A percentile compares a stretch with the other conserved stretches of the same genome.
phyloP scores from a whole-genome alignment of 2,329 filamentous ascomycete species.

The Monilinia vaccinii-corymbosi region DNA sequence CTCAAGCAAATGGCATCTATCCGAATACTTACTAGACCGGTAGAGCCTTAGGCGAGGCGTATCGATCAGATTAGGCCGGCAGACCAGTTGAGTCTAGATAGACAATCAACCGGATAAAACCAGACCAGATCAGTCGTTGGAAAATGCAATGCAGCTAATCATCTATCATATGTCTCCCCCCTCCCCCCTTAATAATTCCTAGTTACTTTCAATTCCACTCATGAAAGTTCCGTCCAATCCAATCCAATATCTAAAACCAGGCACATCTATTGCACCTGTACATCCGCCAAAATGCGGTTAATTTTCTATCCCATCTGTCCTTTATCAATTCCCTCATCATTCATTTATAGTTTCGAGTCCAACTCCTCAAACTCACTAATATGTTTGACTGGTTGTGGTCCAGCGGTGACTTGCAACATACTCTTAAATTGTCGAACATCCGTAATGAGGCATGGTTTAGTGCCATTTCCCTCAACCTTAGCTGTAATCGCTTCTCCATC shows the following conservation, averaged over 20 bases:
- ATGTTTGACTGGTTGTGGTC: constrained; percentile 63
- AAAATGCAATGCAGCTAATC: neutral
- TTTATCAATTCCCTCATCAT: neutral
- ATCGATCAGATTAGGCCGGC: no score
- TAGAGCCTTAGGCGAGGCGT: no score
- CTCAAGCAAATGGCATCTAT: no score
- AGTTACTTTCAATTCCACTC: neutral
- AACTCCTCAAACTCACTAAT: constrained; percentile 79
- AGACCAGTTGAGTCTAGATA: neutral
- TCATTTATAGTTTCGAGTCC: constrained; percentile 63
- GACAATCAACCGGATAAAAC: neutral
- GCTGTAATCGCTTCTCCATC: constrained; percentile 12
- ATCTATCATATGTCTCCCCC: neutral
- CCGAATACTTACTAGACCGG: neutral
- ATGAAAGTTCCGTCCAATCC: neutral
- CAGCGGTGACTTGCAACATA: constrained; percentile 60
- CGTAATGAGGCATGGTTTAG: constrained; percentile 54
- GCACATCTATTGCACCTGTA: neutral
- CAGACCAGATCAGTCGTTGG: neutral
- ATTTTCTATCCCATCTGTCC: neutral
- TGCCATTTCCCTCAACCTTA: constrained; percentile 35
- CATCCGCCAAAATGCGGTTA: neutral
- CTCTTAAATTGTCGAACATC: constrained; percentile 79
- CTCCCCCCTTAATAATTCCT: no score
- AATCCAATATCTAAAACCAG: neutral